Evolutionary conservation across 768 basidiomycete species (phyloP), one percentile per base, ranked within the genome.

Genomic region (Lenzites betulinus): DNA sequence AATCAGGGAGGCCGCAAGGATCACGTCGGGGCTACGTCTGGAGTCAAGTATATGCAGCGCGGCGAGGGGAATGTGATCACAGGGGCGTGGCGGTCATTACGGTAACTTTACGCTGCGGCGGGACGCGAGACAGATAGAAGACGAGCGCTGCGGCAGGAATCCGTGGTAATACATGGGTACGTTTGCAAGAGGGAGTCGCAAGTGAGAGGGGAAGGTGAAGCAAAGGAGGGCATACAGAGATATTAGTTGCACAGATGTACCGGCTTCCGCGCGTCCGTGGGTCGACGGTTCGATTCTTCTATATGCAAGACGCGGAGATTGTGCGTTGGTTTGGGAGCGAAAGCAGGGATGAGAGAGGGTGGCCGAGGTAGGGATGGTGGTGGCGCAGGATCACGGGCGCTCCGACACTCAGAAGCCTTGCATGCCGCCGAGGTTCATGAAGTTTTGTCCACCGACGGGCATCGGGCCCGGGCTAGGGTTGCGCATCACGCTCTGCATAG

Each of bases 401-500:
- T 20, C 6, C 41, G 20, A 25, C 16, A 6, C 13, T 65, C 41
- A 71, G 62, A 70, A 70, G 51, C 70, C 69, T 22, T 66, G 66
- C 70, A 71, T 71, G 52, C 71, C 71, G 54, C 69, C 67, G 48
- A 73, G 68, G 64, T 64, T 59, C 66, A 74, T 68, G 62, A 70
- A 75, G 62, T 70, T 71, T 58, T 73, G 71, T 18, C 64, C 65
- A 11, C 62, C 62, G 28, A 63, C 60, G 25, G 67, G 64, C 52
- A 77, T 69, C 12, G 85, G 86, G 15, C 78, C 81, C 15, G 90
- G 88, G 70, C 84, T 90, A 13, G 89, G 83, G 72, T 93, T 88
- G 60, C 91, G 83, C 89, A 93, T 87, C 57, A 92, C 88, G 64
- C 89, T 91, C 69, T 91, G 90, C 86, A 92, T 90, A n/a, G 89